Conservation (phyloP, 2,329 filamentous ascomycete species). For the Neonectria hederae region DNA sequence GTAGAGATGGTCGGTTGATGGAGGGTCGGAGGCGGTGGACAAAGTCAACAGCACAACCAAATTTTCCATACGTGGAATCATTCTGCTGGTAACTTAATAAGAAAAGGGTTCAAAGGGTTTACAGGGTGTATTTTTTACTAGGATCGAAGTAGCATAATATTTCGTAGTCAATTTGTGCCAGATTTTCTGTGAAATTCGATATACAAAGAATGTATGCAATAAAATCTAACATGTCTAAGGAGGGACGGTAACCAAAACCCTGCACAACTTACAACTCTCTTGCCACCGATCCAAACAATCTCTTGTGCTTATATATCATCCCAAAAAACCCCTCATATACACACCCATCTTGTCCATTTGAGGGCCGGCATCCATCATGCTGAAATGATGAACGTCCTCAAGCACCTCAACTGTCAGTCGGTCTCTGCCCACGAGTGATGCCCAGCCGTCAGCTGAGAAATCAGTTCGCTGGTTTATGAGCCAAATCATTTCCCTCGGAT, state of each 20-base stretch:
- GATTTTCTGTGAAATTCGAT: not conserved
- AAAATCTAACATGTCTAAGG: not conserved
- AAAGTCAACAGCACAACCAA: too few species aligned
- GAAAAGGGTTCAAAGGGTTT: too few species aligned
- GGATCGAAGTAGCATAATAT: not conserved
- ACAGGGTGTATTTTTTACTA: not conserved
- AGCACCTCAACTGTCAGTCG: conserved; percentile 26
- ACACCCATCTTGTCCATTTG: conserved; percentile 32
- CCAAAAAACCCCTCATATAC: conserved; percentile 10
- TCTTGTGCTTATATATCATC: not conserved
- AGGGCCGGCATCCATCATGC: conserved; percentile 34
- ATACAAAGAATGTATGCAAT: conserved; percentile 3
- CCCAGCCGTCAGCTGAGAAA: conserved; percentile 56
- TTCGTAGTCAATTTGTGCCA: not conserved
- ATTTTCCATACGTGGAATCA: too few species aligned
- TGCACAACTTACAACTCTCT: not conserved
- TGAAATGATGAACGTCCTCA: conserved; percentile 31
- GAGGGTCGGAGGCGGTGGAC: too few species aligned
- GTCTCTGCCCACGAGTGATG: conserved; percentile 24
- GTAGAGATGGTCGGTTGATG: too few species aligned
- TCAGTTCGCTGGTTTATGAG: conserved; percentile 77
- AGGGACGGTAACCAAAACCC: not conserved
- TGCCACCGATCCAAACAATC: not conserved
- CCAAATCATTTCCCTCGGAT: conserved; percentile 73
- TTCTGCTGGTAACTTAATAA: too few species aligned